phyloP scores from a whole-genome alignment of 495 filamentous ascomycete genomes.

The Penicillium maclennaniae region DNA sequence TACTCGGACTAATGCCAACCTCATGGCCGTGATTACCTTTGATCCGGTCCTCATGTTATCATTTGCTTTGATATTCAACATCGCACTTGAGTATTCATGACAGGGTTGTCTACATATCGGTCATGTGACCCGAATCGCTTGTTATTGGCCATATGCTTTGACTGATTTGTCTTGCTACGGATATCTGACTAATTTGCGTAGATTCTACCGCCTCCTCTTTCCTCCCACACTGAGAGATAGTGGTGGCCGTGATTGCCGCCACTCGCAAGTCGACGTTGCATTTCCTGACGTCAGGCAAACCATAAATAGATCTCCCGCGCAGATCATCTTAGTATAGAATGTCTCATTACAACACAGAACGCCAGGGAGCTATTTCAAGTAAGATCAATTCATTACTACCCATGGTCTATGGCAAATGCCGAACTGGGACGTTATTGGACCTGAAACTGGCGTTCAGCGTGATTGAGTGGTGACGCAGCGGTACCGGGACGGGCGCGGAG shows the following conservation, averaged over 20 bases:
- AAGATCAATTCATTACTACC: background rate
- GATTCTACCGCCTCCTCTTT: too few relatives aligned
- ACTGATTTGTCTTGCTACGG: too few relatives aligned
- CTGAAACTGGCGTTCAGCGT: background rate
- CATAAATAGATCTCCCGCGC: background rate
- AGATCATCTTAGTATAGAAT: background rate
- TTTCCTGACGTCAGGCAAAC: background rate
- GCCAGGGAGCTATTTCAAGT: background rate
- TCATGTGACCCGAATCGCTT: too few relatives aligned
- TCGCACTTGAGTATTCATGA: too few relatives aligned
- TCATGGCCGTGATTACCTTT: too few relatives aligned
- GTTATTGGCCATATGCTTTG: too few relatives aligned
- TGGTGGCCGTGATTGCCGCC: background rate
- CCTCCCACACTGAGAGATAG: too few relatives aligned
- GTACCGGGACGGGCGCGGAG: background rate
- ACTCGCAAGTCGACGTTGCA: background rate
- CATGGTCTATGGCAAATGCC: background rate
- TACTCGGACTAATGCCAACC: too few relatives aligned
- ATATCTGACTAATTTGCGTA: too few relatives aligned
- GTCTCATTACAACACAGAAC: background rate
- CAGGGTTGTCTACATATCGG: too few relatives aligned
- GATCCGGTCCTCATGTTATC: too few relatives aligned
- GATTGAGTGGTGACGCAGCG: conserved; percentile 6
- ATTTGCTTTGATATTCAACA: too few relatives aligned
- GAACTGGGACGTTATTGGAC: background rate